Base-by-base conservation (phyloP, 2,329 filamentous ascomycete species). In the Fusarium marasasianum region DNA sequence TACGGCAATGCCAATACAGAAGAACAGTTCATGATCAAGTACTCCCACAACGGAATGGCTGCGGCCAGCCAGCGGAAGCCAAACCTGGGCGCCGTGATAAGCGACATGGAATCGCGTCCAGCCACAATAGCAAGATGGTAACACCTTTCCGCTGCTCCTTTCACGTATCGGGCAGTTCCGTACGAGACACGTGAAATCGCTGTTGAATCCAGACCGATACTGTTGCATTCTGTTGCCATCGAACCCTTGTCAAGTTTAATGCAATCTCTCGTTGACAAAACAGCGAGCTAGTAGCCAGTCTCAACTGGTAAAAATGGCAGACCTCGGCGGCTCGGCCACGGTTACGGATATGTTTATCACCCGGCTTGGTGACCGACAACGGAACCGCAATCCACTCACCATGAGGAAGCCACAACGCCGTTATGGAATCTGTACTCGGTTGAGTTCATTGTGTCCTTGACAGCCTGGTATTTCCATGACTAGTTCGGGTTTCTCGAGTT, bases 321-420 rank as follows among this genome's bases (percentile, higher is more conserved):
- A 38, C 41, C 55, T 47, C 43, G 43, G 55, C n/a, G 24, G 29
- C 43, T 61, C 50, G 58, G 60, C 26, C 41, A 63, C 60, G 29
- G 54, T 31, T 47, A 62, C 51, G 38, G 64, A 67, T 61, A 48
- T 69, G 56, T 61, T 67, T 73, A 71, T 73, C 60, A 70, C 65
- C 64, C 68, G 54, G 72, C 56, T 74, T 63, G 56, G 48, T 67
- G 59, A 59, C 59, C 45, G 40, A 62, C 66, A 60, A 63, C 62
- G 70, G 70, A 74, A 66, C 56, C 58, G 55, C 70, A 61, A 51
- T 48, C 58, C 53, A 50, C 68, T 67, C 59, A 48, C 53, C 40
- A 53, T 17, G 44, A 74, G 41, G 50, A 66, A 68, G 66, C 53
- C 53, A 56, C 53, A 63, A 40, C 48, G 26, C 47, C 41, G 37